These are phyloP conservation scores for Fusarium chaquense DNA, from an alignment of 2,329 filamentous ascomycete species.

Conservation along the genomic window DNA sequence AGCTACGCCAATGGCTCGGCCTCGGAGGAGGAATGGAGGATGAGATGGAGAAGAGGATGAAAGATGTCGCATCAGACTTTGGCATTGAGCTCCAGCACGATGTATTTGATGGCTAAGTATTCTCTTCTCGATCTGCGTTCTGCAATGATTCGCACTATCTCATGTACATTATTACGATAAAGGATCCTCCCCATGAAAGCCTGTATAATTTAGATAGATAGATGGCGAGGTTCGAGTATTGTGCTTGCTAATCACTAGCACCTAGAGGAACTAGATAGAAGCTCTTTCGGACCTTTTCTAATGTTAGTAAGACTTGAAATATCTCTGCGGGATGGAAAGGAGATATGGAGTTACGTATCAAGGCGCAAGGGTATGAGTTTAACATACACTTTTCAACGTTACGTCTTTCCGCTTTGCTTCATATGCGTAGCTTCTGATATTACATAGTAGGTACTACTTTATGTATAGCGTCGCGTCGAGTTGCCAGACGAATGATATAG, in stretches of 20 bases:
- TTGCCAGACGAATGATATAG: background rate
- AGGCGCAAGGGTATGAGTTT: background rate
- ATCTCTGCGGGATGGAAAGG: background rate
- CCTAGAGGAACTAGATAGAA: conserved; percentile 12
- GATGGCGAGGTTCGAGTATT: conserved; percentile 19
- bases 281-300: background rate
- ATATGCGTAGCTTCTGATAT: background rate
- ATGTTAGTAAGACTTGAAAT: background rate
- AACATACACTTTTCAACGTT: background rate
- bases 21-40: conserved; percentile 91
- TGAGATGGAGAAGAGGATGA: conserved; percentile 90
- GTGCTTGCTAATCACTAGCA: conserved; percentile 3
- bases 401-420: background rate
- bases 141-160: background rate
- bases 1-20: conserved; percentile 80
- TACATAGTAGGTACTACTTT: background rate
- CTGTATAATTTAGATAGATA: conserved; percentile 32
- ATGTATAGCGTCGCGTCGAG: background rate
- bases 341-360: background rate
- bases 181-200: conserved; percentile 4
- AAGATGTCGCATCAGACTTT: conserved; percentile 87
- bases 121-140: background rate
- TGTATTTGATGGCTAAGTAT: conserved; percentile 81
- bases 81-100: conserved; percentile 91
- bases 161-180: conserved; percentile 28